Base-by-base conservation (phyloP, 2,329 filamentous ascomycete species). In the Didymella lethalis region DNA sequence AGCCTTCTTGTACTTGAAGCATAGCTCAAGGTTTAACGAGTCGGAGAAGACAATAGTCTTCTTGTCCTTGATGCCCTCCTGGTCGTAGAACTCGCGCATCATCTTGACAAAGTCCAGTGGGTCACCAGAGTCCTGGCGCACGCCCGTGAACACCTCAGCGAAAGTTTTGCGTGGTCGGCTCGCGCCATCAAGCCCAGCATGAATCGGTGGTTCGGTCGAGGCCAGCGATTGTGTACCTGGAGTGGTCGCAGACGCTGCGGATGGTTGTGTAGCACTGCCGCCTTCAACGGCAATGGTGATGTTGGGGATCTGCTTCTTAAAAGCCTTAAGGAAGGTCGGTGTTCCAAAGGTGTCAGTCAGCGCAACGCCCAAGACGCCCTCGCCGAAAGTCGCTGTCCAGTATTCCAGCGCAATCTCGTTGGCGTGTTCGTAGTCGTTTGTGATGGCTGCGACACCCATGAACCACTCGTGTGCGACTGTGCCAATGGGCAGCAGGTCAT, bases 391-490 rank as follows among this genome's bases (percentile, higher is more conserved):
- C 51, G 89, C 88, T 32, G 96, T 86, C 95, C 95, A 99, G 75
- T 96, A 92, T 57, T 87, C 84, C 66, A 99, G 81, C 0, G 92
- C 93, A 64, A 89, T 85, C 75, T 96, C 92, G 36, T 93, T 96
- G 3, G 95, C 93, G 62, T 85, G 83, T 67, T 87, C 85, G 74
- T 99, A 99, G 78, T 97, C 86, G 63, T 92, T 85, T 4, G 90
- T 91, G 67, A 97, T 92, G 38, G 95, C 93, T 0, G 95, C 95
- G 63, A 96, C 94, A 41, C 92, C 93, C 95, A 99, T 99, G 82
- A 97, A 98, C 95, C 95, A 99, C 79, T 99, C 95, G 73, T 99
- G 95, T 0, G 95, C 95, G 2, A 92, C 88, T 0, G 95, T 99
- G 5, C 95, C 95, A 12, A 98, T 86, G 0, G 95, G 93, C 3